Evolutionary conservation across 768 basidiomycete species (phyloP).

Genomic region (Guyanaporus albipodus): DNA sequence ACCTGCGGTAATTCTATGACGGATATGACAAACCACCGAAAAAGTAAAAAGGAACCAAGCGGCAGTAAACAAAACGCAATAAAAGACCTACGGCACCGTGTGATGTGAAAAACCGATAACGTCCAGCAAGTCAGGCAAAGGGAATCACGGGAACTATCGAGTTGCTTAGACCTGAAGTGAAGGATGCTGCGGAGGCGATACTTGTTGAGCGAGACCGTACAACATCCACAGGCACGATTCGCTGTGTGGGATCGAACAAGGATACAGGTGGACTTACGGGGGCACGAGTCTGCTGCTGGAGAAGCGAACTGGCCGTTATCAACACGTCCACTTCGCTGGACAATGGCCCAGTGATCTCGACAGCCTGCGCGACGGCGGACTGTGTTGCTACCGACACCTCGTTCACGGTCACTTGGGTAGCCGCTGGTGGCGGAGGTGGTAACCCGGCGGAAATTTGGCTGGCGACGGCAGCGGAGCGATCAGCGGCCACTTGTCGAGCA

Average conservation of each 20-base stretch:
- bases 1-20: slow-evolving; percentile 28
- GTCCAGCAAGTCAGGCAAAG: slow-evolving; percentile 24
- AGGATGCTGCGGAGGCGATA: slow-evolving; percentile 23
- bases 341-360: slow-evolving; percentile 66
- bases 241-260: slow-evolving; percentile 26
- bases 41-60: slow-evolving; percentile 17
- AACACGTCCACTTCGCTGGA: slow-evolving; percentile 81
- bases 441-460: slow-evolving; percentile 39
- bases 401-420: slow-evolving; percentile 48
- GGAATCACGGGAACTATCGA: slow-evolving; percentile 19
- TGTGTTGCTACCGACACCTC: slow-evolving; percentile 62
- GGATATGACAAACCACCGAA: slow-evolving; percentile 27
- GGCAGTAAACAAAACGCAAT: slow-evolving; percentile 11
- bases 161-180: slow-evolving; percentile 20
- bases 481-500: slow-evolving; percentile 54
- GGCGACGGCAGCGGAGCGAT: slow-evolving; percentile 43
- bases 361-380: slow-evolving; percentile 78
- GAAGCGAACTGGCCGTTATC: slow-evolving; percentile 58
- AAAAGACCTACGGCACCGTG: slow-evolving; percentile 28
- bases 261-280: slow-evolving; percentile 25
- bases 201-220: slow-evolving; percentile 36
- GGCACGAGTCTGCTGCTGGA: slow-evolving; percentile 41
- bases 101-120: slow-evolving; percentile 22
- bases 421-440: slow-evolving; percentile 28
- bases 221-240: slow-evolving; percentile 26